Base-by-base conservation (phyloP, 2,329 filamentous ascomycete species). In the Alternaria postmessia region DNA sequence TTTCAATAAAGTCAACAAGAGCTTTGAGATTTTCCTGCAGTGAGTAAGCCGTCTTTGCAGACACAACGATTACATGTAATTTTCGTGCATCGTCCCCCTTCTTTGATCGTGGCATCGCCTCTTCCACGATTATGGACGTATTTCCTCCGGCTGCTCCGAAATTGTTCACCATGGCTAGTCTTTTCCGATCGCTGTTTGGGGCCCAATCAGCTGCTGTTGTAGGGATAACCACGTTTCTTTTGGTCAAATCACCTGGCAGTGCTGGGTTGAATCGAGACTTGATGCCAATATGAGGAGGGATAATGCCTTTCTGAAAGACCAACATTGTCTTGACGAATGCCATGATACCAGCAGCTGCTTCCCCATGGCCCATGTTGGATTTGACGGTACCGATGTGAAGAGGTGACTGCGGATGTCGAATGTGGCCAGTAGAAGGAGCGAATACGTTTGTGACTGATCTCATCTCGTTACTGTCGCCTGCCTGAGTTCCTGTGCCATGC, bases 241-340 rank as follows among this genome's bases (percentile, higher is more conserved):
- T 36, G 14, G 32, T 7, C 12, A 36, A 36, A 36, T 36, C 32
- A 7, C 14, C 11, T 36, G 32, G 32, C 12, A 36, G 14, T 36
- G 32, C 32, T 36, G 32, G 32, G 12, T 36, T 36, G 32, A 36
- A 36, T 36, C 32, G 32, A 36, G 32, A 14, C 14, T 36, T 36
- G 57, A 78, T 80, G 64, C 79, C 80, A 28, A 81, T 91, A 65
- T 64, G 39, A 39, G 67, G 58, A 67, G 76, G 54, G 69, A 68
- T 41, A 46, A 54, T n/a, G 46, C 60, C 60, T 65, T 73, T 39
- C 66, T 73, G 49, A 32, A 69, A 53, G 67, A 71, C 75, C 48
- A 79, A 51, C 11, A 80, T 56, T 1, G 70, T 70, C 51, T 80
- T 80, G 43, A 79, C 68, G 4, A 80, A 53, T 2, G 71, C 59